Conservation (phyloP, 2,329 filamentous ascomycete species). For the Trichophyton benhamiae region DNA sequence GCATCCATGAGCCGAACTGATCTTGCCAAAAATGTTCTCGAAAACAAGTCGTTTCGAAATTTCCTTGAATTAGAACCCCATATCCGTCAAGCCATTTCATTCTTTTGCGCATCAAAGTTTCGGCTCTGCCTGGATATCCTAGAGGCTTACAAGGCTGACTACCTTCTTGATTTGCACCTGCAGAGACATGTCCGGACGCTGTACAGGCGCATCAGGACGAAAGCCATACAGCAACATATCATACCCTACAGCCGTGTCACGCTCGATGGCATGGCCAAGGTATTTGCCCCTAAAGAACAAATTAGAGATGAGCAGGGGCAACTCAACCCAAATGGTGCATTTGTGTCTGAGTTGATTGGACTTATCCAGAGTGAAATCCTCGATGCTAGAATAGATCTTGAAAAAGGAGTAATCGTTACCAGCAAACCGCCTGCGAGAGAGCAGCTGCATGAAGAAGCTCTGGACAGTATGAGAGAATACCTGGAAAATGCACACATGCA, state of each 20-base stretch:
- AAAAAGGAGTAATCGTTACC: slow-evolving; percentile 66
- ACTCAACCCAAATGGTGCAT: slow-evolving; percentile 19
- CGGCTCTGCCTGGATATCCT: slow-evolving; percentile 71
- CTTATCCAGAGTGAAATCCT: slow-evolving; percentile 66
- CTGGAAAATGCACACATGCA: slow-evolving; percentile 64
- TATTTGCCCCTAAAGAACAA: slow-evolving; percentile 55
- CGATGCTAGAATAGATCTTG: slow-evolving; percentile 70
- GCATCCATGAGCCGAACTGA: slow-evolving; percentile 75
- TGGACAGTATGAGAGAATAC: slow-evolving; percentile 58
- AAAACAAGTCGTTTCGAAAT: slow-evolving; percentile 66
- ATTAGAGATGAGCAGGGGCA: slow-evolving; percentile 42
- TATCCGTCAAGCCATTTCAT: slow-evolving; percentile 75
- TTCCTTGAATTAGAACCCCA: slow-evolving; percentile 91
- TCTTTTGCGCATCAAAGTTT: slow-evolving; percentile 86
- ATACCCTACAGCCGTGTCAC: slow-evolving; percentile 81
- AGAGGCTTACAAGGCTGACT: slow-evolving; percentile 70
- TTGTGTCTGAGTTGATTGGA: slow-evolving; percentile 52
- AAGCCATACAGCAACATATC: slow-evolving; percentile 89
- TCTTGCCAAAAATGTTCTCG: slow-evolving; percentile 63
- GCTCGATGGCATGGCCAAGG: slow-evolving; percentile 60
- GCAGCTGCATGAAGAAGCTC: slow-evolving; percentile 56
- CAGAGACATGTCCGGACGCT: slow-evolving; percentile 58
- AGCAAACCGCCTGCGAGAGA: slow-evolving; percentile 54
- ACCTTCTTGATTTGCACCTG: slow-evolving; percentile 79
- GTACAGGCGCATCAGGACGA: slow-evolving; percentile 65